Base-by-base conservation (phyloP, 768 basidiomycete genomes). In the Lentinula raphanica region DNA sequence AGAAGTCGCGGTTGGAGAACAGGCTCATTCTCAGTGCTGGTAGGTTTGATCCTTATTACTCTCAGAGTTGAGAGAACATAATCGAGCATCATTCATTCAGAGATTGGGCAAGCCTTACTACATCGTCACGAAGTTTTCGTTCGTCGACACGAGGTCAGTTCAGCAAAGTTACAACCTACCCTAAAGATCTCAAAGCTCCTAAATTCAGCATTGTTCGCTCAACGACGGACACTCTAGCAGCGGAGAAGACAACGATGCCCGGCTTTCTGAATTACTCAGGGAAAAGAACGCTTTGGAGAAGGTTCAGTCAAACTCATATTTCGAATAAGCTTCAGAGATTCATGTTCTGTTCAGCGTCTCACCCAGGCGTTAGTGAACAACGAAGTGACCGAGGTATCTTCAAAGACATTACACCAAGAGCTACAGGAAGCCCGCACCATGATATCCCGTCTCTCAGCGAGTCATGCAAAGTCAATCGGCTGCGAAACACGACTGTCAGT, bases 71-170 rank as follows among this genome's bases (percentile, higher is more conserved):
- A n/a, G n/a, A n/a, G n/a, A n/a, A n/a, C n/a, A n/a, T n/a, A n/a
- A n/a, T n/a, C n/a, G n/a, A n/a, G n/a, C n/a, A n/a, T n/a, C n/a
- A n/a, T n/a, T n/a, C n/a, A n/a, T 39, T 27, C 63, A 93, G 93
- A 95, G 78, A 87, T 96, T 28, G 94, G 94, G 12, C 91, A 94
- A 70, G 94, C 94, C 3, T 72, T 97, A 48, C 71, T 97, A 49
- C 85, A 90, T 66, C 77, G 87, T 59, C 92, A 95, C 67, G 94
- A 95, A 72, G 90, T 88, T 3, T 92, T 91, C 70, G 84, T 92
- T 28, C 83, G 86, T 49, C 79, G 80, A 65, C 82, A 85, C 57
- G 85, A 90, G 81, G 85, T 83, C 62, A 46, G 78, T 71, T 32
- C 55, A 27, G 58, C 25, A 36, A 27, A 11, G 28, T 45, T n/a